Evolutionary conservation across 257 asterid genomes (phyloP).

Genomic region (Leonotis leonurus): DNA sequence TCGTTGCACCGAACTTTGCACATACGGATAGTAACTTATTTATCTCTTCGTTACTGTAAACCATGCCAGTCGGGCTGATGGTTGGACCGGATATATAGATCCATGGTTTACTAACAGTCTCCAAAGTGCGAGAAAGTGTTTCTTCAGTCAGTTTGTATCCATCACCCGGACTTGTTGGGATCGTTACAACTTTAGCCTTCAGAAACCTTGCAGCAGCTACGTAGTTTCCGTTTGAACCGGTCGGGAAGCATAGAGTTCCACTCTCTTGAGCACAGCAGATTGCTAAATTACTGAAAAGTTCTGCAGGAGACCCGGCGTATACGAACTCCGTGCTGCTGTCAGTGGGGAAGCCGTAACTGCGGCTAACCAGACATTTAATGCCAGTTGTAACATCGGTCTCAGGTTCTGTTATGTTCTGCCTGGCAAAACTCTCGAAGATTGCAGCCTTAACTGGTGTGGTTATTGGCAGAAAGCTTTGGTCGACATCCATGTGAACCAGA

Average conservation of each 20-base stretch:
- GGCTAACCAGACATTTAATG: slow-evolving; percentile 47
- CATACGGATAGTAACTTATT: slow-evolving; percentile 46
- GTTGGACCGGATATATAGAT: slow-evolving; percentile 90
- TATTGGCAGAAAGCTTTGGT: slow-evolving; percentile 87
- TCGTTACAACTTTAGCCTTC: slow-evolving; percentile 49
- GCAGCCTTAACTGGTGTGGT: slow-evolving; percentile 84
- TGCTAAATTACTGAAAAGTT: slow-evolving; percentile 75
- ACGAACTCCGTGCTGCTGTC: slow-evolving; percentile 51
- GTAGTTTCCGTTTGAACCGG: slow-evolving; percentile 83
- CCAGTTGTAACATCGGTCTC: slow-evolving; percentile 72
- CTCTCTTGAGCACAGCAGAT: slow-evolving; percentile 84
- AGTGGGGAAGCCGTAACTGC: slow-evolving; percentile 56
- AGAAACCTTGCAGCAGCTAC: slow-evolving; percentile 71
- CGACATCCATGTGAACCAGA: slow-evolving; percentile 84
- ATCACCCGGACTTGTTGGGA: slow-evolving; percentile 43
- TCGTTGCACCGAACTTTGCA: slow-evolving; percentile 69
- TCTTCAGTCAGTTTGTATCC: slow-evolving; percentile 73
- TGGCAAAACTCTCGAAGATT: slow-evolving; percentile 89
- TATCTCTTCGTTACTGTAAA: slow-evolving; percentile 82
- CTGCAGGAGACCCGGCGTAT: slow-evolving; percentile 63
- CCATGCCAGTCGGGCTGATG: slow-evolving; percentile 68
- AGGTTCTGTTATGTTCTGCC: slow-evolving; percentile 81
- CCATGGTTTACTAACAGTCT: slow-evolving; percentile 65
- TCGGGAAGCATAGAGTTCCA: slow-evolving; percentile 88
- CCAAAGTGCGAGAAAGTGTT: slow-evolving; percentile 42